Evolutionary conservation across 352 stramenopile species (phyloP), one percentile per base, ranked within the genome.

Genomic region (Phytophthora palmivora): DNA sequence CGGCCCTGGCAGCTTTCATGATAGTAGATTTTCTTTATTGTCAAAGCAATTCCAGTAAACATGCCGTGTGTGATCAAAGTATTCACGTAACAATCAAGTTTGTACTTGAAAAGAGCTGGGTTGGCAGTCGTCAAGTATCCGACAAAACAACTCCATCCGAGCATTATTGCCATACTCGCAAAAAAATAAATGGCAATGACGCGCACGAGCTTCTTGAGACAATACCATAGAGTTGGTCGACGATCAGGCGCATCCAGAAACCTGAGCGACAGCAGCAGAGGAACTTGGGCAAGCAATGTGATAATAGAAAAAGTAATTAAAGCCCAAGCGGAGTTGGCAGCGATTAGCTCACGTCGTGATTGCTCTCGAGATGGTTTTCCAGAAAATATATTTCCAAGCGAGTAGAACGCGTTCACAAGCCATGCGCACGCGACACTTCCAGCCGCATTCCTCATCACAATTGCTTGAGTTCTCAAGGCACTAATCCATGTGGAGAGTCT

Each of bases 341-440:
- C 19, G 7, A 54, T 57, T 21, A 71, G 34, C 15, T 49, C 57
- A n/a, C 43, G 24, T 48, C 48, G 43, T 9, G 63, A 63, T 16
- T 67, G 63, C 11, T 67, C 24, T 7, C 10, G 19, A 22, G 41
- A 62, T 30, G 34, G 7, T 48, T 59, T 62, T 10, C 48, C 18
- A 33, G 48, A 55, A 18, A 71, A 70, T 18, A 66, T 46, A 36
- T 71, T 57, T 22, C 61, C 61, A 3, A 46, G 24, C 1, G 54
- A 46, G 33, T 57, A 62, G 18, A 19, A 61, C 2, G 43, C 41
- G 21, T 53, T 71, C n/a, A 43, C 34, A 36, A 62, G 2, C 62
- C 55, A 71, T 4, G 55, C 56, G 28, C 62, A 58, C 2, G 18
- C 12, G 14, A 64, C 26, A 33, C 62, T 66, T 45, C 34, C 55